A percentile compares a stretch with the other conserved stretches of the same genome.
Evolutionary conservation across 352 stramenopile species (phyloP).

Genomic region (Globisporangium megalacanthum): DNA sequence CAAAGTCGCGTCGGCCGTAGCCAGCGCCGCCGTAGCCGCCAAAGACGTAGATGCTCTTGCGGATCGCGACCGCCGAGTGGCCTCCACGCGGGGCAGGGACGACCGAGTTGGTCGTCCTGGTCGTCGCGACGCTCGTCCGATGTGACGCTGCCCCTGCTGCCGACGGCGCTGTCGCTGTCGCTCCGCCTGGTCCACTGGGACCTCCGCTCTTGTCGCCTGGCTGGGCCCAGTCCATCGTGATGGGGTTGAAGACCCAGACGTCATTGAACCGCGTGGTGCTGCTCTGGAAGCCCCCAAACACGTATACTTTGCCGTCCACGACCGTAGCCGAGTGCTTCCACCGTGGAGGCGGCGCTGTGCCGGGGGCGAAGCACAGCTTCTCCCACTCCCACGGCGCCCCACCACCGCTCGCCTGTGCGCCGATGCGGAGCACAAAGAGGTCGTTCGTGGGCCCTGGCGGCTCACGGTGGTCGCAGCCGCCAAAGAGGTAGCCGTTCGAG

Average conservation of each 20-base stretch:
- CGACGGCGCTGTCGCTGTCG: slow-evolving; percentile 9
- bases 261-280: slow-evolving; percentile 91
- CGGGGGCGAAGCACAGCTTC: slow-evolving; percentile 37
- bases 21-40: slow-evolving; percentile 93
- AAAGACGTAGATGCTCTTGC: slow-evolving; percentile 89
- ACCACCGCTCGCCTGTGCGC: slow-evolving; percentile 19
- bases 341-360: slow-evolving; percentile 35
- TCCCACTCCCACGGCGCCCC: slow-evolving; percentile 63
- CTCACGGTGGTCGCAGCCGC: slow-evolving; percentile 85
- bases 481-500: slow-evolving; percentile 90
- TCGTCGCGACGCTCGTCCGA: slow-evolving; percentile 13
- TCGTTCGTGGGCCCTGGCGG: slow-evolving; percentile 91
- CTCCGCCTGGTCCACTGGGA: too few species aligned
- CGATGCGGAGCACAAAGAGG: slow-evolving; percentile 91
- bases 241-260: slow-evolving; percentile 95
- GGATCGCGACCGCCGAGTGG: slow-evolving; percentile 87
- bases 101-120: slow-evolving; percentile 21
- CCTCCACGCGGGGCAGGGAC: slow-evolving; percentile 81
- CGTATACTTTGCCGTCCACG: slow-evolving; percentile 86
- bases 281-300: slow-evolving; percentile 94
- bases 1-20: slow-evolving; percentile 91
- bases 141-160: slow-evolving; percentile 34
- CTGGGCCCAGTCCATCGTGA: slow-evolving; percentile 90
- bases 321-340: slow-evolving; percentile 91
- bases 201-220: slow-evolving; percentile 38